Conservation (phyloP, 1,284 basidiomycete genomes). For the Boletus subluridellus region DNA sequence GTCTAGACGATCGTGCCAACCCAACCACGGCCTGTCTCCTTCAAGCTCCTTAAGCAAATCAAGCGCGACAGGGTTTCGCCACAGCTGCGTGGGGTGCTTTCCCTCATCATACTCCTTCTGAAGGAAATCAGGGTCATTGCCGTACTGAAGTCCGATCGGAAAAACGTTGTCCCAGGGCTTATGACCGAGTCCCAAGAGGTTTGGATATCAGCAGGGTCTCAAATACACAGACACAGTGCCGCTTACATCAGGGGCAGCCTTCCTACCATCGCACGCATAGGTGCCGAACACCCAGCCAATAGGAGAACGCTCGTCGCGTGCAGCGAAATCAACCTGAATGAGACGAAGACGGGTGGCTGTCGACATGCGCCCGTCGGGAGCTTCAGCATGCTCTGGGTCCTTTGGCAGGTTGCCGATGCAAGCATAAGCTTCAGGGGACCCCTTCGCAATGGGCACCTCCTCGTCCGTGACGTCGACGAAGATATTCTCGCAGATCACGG, state of each 20-base stretch:
- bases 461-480: neutral
- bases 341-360: neutral
- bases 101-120: neutral
- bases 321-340: neutral
- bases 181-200: neutral
- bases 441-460: neutral
- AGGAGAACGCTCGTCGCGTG: neutral
- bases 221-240: neutral
- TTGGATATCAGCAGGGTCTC: neutral
- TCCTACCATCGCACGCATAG: neutral
- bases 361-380: neutral
- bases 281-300: neutral
- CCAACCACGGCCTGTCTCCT: neutral
- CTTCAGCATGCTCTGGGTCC: neutral
- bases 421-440: neutral
- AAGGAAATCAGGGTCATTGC: neutral
- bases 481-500: neutral
- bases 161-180: neutral
- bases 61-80: neutral
- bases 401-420: neutral
- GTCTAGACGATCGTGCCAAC: neutral
- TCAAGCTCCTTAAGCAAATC: neutral
- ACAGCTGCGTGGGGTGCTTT: neutral
- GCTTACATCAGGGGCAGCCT: neutral
- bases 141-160: neutral